Evolutionary conservation across 352 stramenopile species (phyloP).

Genomic region (Plasmopara viticola): DNA sequence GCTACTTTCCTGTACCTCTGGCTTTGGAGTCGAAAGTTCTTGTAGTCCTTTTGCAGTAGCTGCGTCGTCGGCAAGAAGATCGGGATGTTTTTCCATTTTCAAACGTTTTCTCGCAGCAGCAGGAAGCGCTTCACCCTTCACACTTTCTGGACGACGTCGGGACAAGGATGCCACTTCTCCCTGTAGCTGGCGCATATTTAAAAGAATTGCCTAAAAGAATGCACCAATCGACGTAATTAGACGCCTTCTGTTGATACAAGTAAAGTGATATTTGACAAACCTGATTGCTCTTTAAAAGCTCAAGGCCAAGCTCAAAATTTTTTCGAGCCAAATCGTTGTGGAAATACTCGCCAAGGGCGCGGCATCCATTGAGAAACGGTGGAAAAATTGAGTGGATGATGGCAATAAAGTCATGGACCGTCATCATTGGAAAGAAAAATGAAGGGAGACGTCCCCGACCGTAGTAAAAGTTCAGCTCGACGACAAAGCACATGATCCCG

Average conservation of each 20-base stretch:
- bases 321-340: conserved; percentile 59
- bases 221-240: conserved; percentile 2
- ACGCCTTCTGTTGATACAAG: background rate
- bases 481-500: conserved; percentile 89
- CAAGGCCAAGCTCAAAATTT: conserved; percentile 67
- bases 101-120: conserved; percentile 50
- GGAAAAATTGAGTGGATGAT: conserved; percentile 92
- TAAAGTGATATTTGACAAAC: conserved; percentile 17
- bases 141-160: conserved; percentile 38
- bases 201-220: conserved; percentile 49
- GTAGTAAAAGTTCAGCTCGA: conserved; percentile 90
- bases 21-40: background rate
- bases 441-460: conserved; percentile 45
- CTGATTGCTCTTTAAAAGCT: conserved; percentile 78
- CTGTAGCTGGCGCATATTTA: conserved; percentile 73
- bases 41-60: background rate
- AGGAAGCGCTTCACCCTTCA: conserved; percentile 49
- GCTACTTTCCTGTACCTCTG: background rate
- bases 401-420: conserved; percentile 89
- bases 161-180: conserved; percentile 61
- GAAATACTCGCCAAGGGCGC: conserved; percentile 91
- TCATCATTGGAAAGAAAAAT: conserved; percentile 70
- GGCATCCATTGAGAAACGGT: conserved; percentile 95
- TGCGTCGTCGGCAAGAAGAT: background rate
- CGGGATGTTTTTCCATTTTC: conserved; percentile 56